phyloP scores from a whole-genome alignment of 2,329 filamentous ascomycete genomes.

The Leptographium flavum region DNA sequence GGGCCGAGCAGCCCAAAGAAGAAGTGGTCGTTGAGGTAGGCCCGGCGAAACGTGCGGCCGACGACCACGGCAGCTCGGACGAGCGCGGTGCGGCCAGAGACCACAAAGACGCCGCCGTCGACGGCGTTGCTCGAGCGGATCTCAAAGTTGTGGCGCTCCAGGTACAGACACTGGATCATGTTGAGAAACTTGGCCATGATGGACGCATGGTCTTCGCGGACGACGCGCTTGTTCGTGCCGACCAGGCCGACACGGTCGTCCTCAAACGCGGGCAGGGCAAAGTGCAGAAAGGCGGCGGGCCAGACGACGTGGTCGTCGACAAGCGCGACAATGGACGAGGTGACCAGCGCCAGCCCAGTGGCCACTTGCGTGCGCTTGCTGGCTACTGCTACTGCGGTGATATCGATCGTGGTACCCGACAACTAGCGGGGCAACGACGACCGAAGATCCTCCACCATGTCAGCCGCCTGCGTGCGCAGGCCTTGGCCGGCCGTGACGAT shows the following conservation, averaged over 20 bases:
- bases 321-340: constrained; percentile 28
- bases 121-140: constrained; percentile 38
- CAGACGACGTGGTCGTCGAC: constrained; percentile 41
- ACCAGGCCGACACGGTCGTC: constrained; percentile 35
- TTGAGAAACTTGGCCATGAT: constrained; percentile 28
- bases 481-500: constrained; percentile 29
- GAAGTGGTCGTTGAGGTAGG: constrained; percentile 36
- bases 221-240: constrained; percentile 40
- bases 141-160: constrained; percentile 49
- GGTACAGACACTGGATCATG: constrained; percentile 42
- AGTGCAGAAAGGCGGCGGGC: constrained; percentile 24
- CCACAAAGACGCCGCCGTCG: constrained; percentile 43
- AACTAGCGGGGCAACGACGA: background rate
- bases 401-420: constrained; percentile 11
- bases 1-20: constrained; percentile 27
- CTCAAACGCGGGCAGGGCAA: constrained; percentile 26
- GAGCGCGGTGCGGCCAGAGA: constrained; percentile 39
- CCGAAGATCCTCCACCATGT: constrained; percentile 1
- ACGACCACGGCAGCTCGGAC: constrained; percentile 36
- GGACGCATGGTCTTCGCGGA: constrained; percentile 19
- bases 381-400: constrained; percentile 19
- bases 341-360: constrained; percentile 21
- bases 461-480: constrained; percentile 12
- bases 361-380: constrained; percentile 36
- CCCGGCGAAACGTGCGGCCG: constrained; percentile 23